A percentile compares a stretch with the other conserved stretches of the same genome.
Conservation (phyloP, 2,329 filamentous ascomycete genomes). For the Aspergillus eucalypticola region DNA sequence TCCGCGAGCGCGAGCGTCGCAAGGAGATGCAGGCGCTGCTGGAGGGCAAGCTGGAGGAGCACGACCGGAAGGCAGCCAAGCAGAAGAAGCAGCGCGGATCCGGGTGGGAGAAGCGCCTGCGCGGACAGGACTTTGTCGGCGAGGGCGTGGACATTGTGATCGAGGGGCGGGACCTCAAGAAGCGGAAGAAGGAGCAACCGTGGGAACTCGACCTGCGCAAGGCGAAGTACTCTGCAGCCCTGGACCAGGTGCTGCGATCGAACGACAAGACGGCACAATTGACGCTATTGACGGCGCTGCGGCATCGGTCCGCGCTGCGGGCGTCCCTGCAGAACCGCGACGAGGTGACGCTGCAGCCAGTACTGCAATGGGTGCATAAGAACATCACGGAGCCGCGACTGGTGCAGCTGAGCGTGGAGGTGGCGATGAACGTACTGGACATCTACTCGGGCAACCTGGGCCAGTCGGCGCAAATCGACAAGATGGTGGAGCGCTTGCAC, state of each 20-base stretch:
- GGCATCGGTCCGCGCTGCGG: conserved; percentile 82
- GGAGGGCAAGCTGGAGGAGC: conserved; percentile 73
- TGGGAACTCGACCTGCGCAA: conserved; percentile 85
- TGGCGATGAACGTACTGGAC: conserved; percentile 79
- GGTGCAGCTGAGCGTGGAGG: conserved; percentile 77
- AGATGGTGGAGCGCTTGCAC: conserved; percentile 68
- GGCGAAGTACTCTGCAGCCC: conserved; percentile 71
- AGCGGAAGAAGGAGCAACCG: conserved; percentile 63
- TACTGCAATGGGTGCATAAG: conserved; percentile 78
- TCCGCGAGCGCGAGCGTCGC: conserved; percentile 71
- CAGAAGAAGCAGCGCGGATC: conserved; percentile 64
- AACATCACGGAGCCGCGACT: conserved; percentile 82
- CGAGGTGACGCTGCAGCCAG: conserved; percentile 75
- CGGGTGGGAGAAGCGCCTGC: conserved; percentile 62
- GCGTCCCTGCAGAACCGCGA: conserved; percentile 78
- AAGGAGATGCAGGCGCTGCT: conserved; percentile 83
- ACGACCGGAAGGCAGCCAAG: conserved; percentile 71
- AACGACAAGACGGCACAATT: conserved; percentile 64
- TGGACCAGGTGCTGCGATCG: conserved; percentile 73
- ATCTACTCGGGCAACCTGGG: conserved; percentile 80
- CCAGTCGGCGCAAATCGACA: conserved; percentile 70
- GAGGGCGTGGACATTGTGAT: conserved; percentile 88
- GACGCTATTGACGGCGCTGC: conserved; percentile 78
- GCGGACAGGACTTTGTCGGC: conserved; percentile 76
- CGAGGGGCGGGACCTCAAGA: conserved; percentile 63